phyloP scores from a whole-genome alignment of 768 basidiomycete species.

The Pisolithus orientalis region DNA sequence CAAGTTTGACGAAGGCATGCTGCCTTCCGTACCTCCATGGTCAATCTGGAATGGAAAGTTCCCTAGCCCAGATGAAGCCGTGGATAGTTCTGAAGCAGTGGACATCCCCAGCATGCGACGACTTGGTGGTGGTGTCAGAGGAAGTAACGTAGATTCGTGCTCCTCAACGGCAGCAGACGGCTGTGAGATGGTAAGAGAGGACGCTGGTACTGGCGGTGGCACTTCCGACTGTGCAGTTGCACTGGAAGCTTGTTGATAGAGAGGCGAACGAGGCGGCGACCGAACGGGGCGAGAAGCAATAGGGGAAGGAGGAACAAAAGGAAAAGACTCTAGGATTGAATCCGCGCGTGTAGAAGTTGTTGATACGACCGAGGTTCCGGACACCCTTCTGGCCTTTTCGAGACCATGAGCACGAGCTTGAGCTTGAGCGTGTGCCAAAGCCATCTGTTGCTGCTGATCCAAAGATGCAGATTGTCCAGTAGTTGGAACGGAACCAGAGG shows the following conservation, averaged over 20 bases:
- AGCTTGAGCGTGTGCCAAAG: constrained; percentile 55
- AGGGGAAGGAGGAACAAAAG: constrained; percentile 85
- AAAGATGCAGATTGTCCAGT: constrained; percentile 27
- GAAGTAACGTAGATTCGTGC: constrained; percentile 28
- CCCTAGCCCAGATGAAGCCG: constrained; percentile 73
- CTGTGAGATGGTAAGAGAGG: neutral
- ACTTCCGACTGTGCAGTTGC: constrained; percentile 9
- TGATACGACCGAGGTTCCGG: constrained; percentile 61
- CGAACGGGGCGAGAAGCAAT: constrained; percentile 77
- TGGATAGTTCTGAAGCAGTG: constrained; percentile 69
- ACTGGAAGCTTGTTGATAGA: constrained; percentile 51
- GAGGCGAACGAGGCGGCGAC: constrained; percentile 69
- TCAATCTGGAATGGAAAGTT: constrained; percentile 88
- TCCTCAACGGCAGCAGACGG: constrained; percentile 13
- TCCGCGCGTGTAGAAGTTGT: constrained; percentile 70
- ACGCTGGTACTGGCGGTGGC: neutral
- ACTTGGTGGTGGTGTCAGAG: constrained; percentile 44
- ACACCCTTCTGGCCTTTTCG: constrained; percentile 43
- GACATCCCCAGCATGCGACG: constrained; percentile 65
- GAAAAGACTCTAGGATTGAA: constrained; percentile 82
- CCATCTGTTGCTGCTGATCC: constrained; percentile 64
- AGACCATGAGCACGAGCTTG: constrained; percentile 49
- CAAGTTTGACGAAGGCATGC: constrained; percentile 29
- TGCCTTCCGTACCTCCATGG: constrained; percentile 39
- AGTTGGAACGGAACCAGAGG: constrained; percentile 33